phyloP scores from a whole-genome alignment of 495 filamentous ascomycete species.

The Penicillium subrubescens region DNA sequence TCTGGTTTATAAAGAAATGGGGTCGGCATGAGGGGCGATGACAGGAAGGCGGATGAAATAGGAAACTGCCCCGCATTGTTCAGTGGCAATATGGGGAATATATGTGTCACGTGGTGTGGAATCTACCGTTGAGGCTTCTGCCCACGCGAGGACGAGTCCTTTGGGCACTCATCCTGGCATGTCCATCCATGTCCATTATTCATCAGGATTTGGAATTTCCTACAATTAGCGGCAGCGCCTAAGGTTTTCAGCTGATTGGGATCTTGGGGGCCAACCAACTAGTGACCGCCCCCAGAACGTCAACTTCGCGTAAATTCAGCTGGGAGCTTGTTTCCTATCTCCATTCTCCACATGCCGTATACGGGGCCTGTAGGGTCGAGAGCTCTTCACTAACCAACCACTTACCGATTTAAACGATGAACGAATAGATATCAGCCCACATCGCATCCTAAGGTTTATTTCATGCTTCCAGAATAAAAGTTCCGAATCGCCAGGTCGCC shows the following conservation, averaged over 20 bases:
- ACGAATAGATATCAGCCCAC: slow-evolving; percentile 11
- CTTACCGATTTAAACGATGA: neutral
- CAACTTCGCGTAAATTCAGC: neutral
- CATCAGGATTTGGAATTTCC: neutral
- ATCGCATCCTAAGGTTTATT: slow-evolving; percentile 6
- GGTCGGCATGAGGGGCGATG: neutral
- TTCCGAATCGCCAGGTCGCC: slow-evolving; percentile 1
- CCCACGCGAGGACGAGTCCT: neutral
- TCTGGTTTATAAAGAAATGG: slow-evolving; percentile 10
- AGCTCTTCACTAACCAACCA: neutral
- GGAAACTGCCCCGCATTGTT: neutral
- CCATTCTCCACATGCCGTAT: neutral
- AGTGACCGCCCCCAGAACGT: neutral
- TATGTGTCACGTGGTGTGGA: slow-evolving; percentile 6
- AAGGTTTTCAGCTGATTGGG: neutral
- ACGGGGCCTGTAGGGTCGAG: neutral
- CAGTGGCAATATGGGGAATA: slow-evolving; percentile 4
- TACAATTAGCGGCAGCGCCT: neutral
- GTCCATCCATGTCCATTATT: neutral
- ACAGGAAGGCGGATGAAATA: slow-evolving; percentile 5
- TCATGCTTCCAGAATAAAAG: neutral
- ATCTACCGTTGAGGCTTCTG: neutral
- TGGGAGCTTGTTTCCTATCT: neutral
- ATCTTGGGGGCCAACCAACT: no score
- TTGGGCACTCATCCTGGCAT: neutral